phyloP scores from a whole-genome alignment of 164 flowering plant genomes.

The Vitis amurensis region DNA sequence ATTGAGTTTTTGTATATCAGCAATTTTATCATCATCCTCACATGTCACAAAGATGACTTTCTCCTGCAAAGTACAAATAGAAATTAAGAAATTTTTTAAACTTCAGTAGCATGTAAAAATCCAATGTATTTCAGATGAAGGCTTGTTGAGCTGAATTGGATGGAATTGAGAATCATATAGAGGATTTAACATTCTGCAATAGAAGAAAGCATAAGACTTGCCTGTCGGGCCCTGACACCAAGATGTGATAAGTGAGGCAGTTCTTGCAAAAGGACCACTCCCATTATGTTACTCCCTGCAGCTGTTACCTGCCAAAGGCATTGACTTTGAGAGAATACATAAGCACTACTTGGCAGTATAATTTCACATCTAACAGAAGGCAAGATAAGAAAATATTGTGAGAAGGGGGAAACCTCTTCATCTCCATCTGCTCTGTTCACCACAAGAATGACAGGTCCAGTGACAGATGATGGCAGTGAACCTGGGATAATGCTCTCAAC shows the following conservation, averaged over 20 bases:
- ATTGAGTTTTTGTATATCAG: conserved; percentile 41
- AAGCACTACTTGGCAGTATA: not conserved
- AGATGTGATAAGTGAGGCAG: conserved; percentile 97
- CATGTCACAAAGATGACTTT: conserved; percentile 96
- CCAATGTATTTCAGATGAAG: too few species aligned
- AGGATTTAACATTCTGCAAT: not conserved
- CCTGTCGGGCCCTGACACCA: conserved; percentile 98
- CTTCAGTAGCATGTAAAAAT: too few species aligned
- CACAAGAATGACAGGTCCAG: conserved; percentile 81
- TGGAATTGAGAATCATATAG: too few species aligned
- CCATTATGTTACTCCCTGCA: conserved; percentile 76
- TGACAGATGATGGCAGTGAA: conserved; percentile 52
- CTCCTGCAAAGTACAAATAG: conserved; percentile 51
- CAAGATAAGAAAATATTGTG: not conserved
- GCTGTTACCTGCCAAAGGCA: conserved; percentile 67
- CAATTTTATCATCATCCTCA: conserved; percentile 78
- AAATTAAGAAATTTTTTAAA: not conserved
- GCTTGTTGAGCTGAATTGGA: too few species aligned
- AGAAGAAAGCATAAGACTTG: conserved; percentile 27
- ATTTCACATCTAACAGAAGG: not conserved
- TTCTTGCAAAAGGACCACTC: conserved; percentile 92
- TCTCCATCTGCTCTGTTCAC: conserved; percentile 97
- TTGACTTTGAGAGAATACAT: not conserved
- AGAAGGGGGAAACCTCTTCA: conserved; percentile 72
- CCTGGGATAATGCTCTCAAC: conserved; percentile 85